These are phyloP conservation scores for Infundibulicybe gibba DNA, from an alignment of 768 basidiomycete genomes.

Conservation along the genomic window DNA sequence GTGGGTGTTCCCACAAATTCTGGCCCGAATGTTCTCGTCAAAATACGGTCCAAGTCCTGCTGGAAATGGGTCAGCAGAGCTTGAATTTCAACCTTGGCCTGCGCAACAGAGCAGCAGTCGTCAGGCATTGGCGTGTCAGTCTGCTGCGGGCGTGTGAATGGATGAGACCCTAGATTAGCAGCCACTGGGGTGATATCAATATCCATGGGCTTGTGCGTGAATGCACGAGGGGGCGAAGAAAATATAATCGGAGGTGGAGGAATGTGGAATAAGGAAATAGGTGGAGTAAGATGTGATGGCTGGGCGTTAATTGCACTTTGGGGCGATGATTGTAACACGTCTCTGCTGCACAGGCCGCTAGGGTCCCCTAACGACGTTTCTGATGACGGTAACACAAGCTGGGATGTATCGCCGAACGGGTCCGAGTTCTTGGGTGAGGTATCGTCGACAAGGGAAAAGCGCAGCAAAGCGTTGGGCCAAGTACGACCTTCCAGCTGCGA, in stretches of 20 bases:
- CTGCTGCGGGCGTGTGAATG: too few relatives aligned
- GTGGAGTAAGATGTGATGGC: slow-evolving; percentile 5
- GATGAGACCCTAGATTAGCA: too few relatives aligned
- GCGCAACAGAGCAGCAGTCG: slow-evolving; percentile 40
- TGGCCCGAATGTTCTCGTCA: slow-evolving; percentile 33
- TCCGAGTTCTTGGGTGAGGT: slow-evolving; percentile 31
- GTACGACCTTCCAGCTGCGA: slow-evolving; percentile 43
- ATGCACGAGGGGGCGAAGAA: slow-evolving; percentile 18
- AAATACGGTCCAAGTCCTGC: slow-evolving; percentile 43
- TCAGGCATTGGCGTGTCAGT: slow-evolving; percentile 2
- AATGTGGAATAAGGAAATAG: slow-evolving; percentile 25
- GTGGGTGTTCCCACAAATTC: slow-evolving; percentile 7
- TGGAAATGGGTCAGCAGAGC: slow-evolving; percentile 48
- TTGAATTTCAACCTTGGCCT: slow-evolving; percentile 48
- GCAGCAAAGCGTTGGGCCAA: slow-evolving; percentile 59
- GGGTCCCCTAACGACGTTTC: too few relatives aligned
- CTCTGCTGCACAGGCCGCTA: slow-evolving; percentile 4
- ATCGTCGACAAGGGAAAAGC: slow-evolving; percentile 60
- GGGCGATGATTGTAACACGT: slow-evolving; percentile 1
- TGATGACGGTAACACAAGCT: too few relatives aligned
- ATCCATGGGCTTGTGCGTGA: slow-evolving; percentile 18
- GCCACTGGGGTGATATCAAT: slow-evolving; percentile 6
- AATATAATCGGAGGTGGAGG: slow-evolving; percentile 33
- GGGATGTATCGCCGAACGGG: neutral
- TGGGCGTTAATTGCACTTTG: neutral